Conservation (phyloP, 305 asterid genomes). For the Salvia sclarea region DNA sequence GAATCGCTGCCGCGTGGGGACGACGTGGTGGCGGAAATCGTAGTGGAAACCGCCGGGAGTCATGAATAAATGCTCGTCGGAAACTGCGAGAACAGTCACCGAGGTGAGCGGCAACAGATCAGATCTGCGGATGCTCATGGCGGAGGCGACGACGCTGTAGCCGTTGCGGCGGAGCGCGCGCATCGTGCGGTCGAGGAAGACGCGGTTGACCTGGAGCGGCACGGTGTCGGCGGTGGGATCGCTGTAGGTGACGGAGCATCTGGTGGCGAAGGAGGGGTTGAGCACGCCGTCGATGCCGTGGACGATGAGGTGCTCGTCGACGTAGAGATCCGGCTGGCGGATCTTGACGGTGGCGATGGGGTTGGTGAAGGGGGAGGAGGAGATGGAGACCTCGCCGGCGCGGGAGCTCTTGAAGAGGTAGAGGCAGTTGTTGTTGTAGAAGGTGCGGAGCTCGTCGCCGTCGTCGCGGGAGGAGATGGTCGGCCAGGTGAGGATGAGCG, state of each 20-base stretch:
- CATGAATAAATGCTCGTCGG: constrained; percentile 53
- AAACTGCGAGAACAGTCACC: constrained; percentile 59
- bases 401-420: constrained; percentile 38
- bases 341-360: constrained; percentile 44
- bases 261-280: constrained; percentile 49
- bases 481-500: constrained; percentile 51
- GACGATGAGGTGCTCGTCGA: constrained; percentile 51
- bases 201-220: constrained; percentile 33
- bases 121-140: constrained; percentile 43
- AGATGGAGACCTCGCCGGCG: constrained; percentile 40
- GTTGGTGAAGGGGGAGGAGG: constrained; percentile 50
- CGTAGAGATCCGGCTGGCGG: constrained; percentile 67
- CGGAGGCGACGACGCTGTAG: constrained; percentile 61
- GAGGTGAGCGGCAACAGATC: constrained; percentile 52
- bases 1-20: constrained; percentile 48
- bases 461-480: constrained; percentile 42
- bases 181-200: constrained; percentile 59
- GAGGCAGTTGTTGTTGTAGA: constrained; percentile 54
- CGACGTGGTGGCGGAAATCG: constrained; percentile 62
- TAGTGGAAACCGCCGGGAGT: constrained; percentile 50
- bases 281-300: constrained; percentile 70
- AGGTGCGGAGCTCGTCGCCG: constrained; percentile 48
- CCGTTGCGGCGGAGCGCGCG: constrained; percentile 54
- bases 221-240: constrained; percentile 33
- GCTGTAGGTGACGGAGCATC: constrained; percentile 40